A percentile compares a stretch with the other conserved stretches of the same genome.
Conservation (phyloP, 2,329 filamentous ascomycete species). For the Colletotrichum sp. region DNA sequence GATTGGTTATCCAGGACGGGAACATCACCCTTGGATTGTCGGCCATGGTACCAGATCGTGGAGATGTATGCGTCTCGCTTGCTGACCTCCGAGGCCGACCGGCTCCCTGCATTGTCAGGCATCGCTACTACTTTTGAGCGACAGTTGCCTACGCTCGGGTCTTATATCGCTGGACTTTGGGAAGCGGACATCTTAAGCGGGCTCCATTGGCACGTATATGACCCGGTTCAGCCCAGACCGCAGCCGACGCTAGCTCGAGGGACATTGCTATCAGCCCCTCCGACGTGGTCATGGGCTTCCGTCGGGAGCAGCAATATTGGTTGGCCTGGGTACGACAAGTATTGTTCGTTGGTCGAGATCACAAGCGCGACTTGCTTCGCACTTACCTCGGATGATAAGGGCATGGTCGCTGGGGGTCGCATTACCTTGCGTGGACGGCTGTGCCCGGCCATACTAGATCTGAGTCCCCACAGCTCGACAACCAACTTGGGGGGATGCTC, state of each 20-base stretch:
- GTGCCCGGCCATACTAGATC: not conserved
- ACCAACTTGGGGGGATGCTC: fast-evolving
- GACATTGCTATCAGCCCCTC: not conserved
- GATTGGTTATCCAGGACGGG: fast-evolving
- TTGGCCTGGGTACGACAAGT: fast-evolving
- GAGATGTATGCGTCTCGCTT: fast-evolving
- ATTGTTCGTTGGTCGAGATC: fast-evolving
- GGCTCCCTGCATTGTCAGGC: not conserved
- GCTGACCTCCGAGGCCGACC: not conserved
- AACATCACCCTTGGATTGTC: fast-evolving
- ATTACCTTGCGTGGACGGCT: not conserved
- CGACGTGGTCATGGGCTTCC: not conserved
- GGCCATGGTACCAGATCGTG: fast-evolving
- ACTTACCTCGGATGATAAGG: not conserved
- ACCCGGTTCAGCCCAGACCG: not conserved
- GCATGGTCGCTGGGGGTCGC: not conserved
- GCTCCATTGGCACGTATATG: fast-evolving
- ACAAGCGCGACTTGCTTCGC: not conserved
- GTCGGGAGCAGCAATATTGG: fast-evolving
- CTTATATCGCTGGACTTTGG: fast-evolving
- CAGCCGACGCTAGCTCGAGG: not conserved
- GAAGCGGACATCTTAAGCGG: fast-evolving
- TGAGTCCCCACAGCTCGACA: not conserved
- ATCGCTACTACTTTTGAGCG: not conserved
- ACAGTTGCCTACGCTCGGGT: fast-evolving